These are phyloP conservation scores for Magnusiomyces magnusii DNA, from an alignment of 1,139 yeast species.

Conservation along the genomic window DNA sequence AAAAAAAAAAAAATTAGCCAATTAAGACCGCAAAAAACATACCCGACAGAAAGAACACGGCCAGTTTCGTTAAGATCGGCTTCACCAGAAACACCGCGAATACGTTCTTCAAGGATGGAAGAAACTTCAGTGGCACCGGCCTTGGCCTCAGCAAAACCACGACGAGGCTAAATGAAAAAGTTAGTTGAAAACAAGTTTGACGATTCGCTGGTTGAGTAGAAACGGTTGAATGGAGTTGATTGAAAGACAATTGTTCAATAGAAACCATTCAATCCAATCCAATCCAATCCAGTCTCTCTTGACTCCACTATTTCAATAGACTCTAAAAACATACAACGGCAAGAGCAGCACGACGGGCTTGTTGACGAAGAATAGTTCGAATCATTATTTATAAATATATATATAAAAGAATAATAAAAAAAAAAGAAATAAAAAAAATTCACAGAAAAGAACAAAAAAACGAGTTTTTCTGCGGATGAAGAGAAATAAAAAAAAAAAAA, in stretches of 20 bases:
- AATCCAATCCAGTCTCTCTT: too few relatives aligned
- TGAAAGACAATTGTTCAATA: too few relatives aligned
- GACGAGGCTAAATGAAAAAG: constrained; percentile 16
- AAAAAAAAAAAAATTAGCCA: not conserved
- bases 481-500: not conserved
- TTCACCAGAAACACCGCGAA: constrained; percentile 98
- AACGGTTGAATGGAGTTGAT: too few relatives aligned
- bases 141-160: constrained; percentile 85
- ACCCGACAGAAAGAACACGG: constrained; percentile 97
- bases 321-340: constrained; percentile 23
- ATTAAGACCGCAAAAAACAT: constrained; percentile 33
- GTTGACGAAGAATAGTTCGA: constrained; percentile 37
- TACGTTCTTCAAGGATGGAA: constrained; percentile 97
- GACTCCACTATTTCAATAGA: too few relatives aligned
- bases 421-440: not conserved
- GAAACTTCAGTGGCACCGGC: constrained; percentile 99
- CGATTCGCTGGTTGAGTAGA: too few relatives aligned
- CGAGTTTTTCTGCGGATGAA: constrained; percentile 4
- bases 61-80: constrained; percentile 99
- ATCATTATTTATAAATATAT: constrained; percentile 28
- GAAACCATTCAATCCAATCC: too few relatives aligned
- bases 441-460: not conserved
- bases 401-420: not conserved
- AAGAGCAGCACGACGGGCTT: constrained; percentile 34
- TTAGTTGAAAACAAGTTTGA: not conserved